Conservation (phyloP, 345 rosid species). For the Ceriops decandra region DNA sequence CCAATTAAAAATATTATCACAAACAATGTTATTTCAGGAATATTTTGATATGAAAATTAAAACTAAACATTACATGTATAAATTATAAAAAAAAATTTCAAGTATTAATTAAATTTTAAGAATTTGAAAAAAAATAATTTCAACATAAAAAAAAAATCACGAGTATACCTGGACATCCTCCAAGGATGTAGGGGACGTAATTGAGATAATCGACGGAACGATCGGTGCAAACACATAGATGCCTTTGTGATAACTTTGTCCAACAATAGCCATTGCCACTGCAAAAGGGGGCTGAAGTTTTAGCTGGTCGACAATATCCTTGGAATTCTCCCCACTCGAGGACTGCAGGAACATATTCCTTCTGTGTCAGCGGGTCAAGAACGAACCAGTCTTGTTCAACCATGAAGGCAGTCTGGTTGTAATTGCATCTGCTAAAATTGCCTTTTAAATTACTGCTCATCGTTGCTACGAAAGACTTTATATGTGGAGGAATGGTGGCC, state of each 20-base stretch:
- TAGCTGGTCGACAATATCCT: neutral
- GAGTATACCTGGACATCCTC: neutral
- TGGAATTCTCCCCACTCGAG: conserved; percentile 8
- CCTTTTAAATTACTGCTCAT: neutral
- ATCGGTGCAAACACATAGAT: conserved; percentile 5
- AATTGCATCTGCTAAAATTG: too few species aligned
- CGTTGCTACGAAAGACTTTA: neutral
- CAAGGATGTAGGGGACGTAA: neutral
- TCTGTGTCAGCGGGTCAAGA: neutral
- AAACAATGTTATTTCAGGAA: neutral
- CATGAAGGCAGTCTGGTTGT: neutral
- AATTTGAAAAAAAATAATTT: neutral
- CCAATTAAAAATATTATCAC: neutral
- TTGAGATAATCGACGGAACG: neutral
- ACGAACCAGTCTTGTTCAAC: neutral
- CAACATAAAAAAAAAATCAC: neutral
- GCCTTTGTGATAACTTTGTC: neutral
- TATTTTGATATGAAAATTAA: too few species aligned
- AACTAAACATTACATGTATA: too few species aligned
- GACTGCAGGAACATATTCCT: neutral
- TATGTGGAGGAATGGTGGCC: conserved; percentile 6
- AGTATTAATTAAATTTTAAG: too few species aligned
- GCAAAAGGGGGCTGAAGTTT: neutral
- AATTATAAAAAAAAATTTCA: too few species aligned
- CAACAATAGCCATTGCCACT: neutral